A percentile compares a stretch with the other conserved stretches of the same genome.
phyloP scores from a whole-genome alignment of 2,329 filamentous ascomycete species.

The Penicillium sp. region DNA sequence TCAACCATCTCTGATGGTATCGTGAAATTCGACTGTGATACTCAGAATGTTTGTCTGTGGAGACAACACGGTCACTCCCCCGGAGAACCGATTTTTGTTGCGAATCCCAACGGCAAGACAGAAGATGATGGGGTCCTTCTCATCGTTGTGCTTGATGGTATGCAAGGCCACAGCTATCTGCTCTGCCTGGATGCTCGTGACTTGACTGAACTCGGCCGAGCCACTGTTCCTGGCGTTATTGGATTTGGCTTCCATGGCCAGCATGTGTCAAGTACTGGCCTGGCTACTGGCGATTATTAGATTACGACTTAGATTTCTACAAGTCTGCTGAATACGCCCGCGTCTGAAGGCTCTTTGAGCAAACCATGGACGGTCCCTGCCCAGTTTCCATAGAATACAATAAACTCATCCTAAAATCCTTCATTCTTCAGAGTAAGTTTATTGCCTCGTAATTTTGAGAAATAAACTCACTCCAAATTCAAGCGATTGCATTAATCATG shows the following conservation, averaged over 20 bases:
- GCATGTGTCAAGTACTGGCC: slow-evolving; percentile 30
- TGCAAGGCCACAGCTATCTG: slow-evolving; percentile 51
- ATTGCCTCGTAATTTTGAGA: no score
- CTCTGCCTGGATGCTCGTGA: slow-evolving; percentile 51
- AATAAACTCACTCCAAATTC: no score
- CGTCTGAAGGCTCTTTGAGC: no score
- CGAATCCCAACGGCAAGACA: slow-evolving; percentile 23
- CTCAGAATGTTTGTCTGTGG: slow-evolving; percentile 44
- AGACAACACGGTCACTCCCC: slow-evolving; percentile 50
- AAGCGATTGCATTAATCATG: no score
- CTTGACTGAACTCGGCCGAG: slow-evolving; percentile 51
- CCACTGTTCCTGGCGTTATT: slow-evolving; percentile 49
- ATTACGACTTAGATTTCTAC: no score
- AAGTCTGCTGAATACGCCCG: no score
- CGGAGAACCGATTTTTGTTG: slow-evolving; percentile 55
- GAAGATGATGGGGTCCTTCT: slow-evolving; percentile 56
- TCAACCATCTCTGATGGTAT: slow-evolving; percentile 53
- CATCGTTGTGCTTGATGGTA: slow-evolving; percentile 54
- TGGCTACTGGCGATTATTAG: slow-evolving; percentile 30
- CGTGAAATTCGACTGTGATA: slow-evolving; percentile 52
- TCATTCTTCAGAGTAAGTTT: no score
- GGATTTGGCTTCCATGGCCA: slow-evolving; percentile 56
- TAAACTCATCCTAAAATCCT: no score
- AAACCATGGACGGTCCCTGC: no score
- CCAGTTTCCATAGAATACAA: no score